Evolutionary conservation across 1,139 yeast genomes (phyloP).

Genomic region (Maudiozyma humilis): DNA sequence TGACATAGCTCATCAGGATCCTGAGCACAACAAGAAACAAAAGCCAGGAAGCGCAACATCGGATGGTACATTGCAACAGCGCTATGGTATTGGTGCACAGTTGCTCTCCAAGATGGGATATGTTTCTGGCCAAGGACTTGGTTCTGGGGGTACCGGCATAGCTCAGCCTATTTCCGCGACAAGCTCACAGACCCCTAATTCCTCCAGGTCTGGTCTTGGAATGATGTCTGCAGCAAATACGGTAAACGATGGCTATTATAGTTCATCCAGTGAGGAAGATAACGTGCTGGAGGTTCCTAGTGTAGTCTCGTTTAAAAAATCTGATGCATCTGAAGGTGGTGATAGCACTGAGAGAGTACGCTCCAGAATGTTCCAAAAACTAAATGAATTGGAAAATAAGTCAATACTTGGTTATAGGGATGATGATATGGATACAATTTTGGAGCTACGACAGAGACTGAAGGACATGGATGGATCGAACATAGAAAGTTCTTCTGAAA

Average conservation of each 20-base stretch:
- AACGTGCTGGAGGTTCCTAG: background rate
- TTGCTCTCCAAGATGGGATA: slow-evolving; percentile 84
- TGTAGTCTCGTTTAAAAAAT: slow-evolving; percentile 1
- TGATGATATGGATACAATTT: background rate
- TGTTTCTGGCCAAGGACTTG: slow-evolving; percentile 73
- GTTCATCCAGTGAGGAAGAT: slow-evolving; percentile 14
- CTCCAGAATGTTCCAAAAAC: slow-evolving; percentile 2
- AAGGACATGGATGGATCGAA: background rate
- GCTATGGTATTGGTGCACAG: slow-evolving; percentile 81
- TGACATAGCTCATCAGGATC: no score
- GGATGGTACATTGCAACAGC: slow-evolving; percentile 14
- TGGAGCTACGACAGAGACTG: background rate
- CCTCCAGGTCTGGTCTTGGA: slow-evolving; percentile 58
- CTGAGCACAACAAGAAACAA: background rate
- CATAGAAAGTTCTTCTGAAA: background rate
- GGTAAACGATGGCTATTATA: slow-evolving; percentile 13
- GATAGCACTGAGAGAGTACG: background rate
- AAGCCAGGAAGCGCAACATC: background rate
- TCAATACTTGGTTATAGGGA: background rate
- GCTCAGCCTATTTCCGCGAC: slow-evolving; percentile 61
- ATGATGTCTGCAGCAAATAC: slow-evolving; percentile 18
- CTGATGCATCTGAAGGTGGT: background rate
- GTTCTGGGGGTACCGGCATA: slow-evolving; percentile 63
- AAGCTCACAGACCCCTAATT: slow-evolving; percentile 47
- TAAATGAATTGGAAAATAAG: slow-evolving; percentile 5